These are phyloP conservation scores for Phytophthora citricola DNA, from an alignment of 352 stramenopile genomes.

Conservation along the genomic window DNA sequence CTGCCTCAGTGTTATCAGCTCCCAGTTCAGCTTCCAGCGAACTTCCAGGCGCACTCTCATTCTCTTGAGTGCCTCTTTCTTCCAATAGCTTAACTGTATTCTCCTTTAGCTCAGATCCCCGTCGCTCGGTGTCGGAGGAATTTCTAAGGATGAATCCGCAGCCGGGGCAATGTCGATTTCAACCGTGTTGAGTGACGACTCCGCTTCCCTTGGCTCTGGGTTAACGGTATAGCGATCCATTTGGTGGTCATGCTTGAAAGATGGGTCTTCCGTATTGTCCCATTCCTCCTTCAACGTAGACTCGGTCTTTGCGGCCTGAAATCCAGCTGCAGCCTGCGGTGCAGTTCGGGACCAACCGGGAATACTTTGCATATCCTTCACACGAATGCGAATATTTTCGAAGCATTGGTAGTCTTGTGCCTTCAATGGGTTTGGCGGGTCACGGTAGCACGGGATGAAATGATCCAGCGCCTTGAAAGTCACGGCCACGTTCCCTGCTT, in stretches of 20 bases:
- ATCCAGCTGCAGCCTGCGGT: constrained; percentile 5
- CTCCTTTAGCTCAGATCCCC: constrained; percentile 2
- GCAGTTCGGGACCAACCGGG: constrained; percentile 67
- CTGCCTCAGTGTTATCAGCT: constrained; percentile 1
- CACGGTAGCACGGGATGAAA: constrained; percentile 88
- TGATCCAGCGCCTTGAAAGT: constrained; percentile 81
- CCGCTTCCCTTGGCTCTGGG: constrained; percentile 7
- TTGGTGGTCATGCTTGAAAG: constrained; percentile 9
- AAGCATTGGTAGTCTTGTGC: constrained; percentile 78
- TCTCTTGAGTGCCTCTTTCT: constrained; percentile 8
- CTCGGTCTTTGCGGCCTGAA: constrained; percentile 4
- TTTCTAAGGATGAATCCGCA: not conserved
- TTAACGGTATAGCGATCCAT: constrained; percentile 9
- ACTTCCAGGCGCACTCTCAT: not conserved
- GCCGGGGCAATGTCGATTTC: constrained; percentile 8
- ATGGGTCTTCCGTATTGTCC: not conserved
- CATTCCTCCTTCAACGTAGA: constrained; percentile 3
- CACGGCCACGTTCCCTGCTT: constrained; percentile 66
- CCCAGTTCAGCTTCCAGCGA: constrained; percentile 2
- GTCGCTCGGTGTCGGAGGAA: not conserved
- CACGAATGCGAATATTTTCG: constrained; percentile 67
- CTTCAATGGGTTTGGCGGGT: constrained; percentile 78
- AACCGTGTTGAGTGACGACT: constrained; percentile 7
- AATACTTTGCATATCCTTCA: constrained; percentile 84
- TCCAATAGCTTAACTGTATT: not conserved